Conservation (phyloP, 2,329 filamentous ascomycete species). For the Tolypocladium inflatum region DNA sequence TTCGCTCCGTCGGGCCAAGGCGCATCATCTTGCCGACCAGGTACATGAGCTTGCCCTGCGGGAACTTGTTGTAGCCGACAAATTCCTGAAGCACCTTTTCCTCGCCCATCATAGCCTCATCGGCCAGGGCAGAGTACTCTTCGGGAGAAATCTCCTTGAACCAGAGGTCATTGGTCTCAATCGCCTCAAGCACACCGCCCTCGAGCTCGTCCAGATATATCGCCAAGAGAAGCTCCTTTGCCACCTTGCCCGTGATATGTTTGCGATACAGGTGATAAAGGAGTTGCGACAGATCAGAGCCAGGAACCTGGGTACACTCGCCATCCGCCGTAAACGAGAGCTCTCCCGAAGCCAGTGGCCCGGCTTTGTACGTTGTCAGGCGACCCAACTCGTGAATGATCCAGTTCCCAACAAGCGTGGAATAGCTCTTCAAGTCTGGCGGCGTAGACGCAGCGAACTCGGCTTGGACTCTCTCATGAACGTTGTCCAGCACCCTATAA, state of each 20-base stretch:
- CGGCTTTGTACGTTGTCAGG: constrained; percentile 55
- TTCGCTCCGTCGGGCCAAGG: constrained; percentile 41
- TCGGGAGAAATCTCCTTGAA: constrained; percentile 38
- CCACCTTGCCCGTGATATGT: constrained; percentile 45
- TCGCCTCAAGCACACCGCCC: constrained; percentile 30
- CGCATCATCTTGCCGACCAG: constrained; percentile 51
- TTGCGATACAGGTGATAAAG: constrained; percentile 36
- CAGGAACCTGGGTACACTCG: constrained; percentile 36
- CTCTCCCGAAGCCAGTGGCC: constrained; percentile 50
- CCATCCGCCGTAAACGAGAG: constrained; percentile 33
- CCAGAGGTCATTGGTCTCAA: constrained; percentile 41
- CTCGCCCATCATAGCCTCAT: constrained; percentile 33
- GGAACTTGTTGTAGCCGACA: constrained; percentile 31
- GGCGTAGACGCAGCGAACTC: constrained; percentile 9
- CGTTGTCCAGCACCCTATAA: constrained; percentile 49
- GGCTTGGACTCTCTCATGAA: constrained; percentile 23
- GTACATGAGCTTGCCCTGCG: constrained; percentile 51
- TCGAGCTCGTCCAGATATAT: constrained; percentile 39
- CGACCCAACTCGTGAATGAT: constrained; percentile 69
- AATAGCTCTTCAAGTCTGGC: constrained; percentile 24
- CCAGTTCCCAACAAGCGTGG: constrained; percentile 51
- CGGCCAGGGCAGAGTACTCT: constrained; percentile 40
- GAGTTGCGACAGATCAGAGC: constrained; percentile 38
- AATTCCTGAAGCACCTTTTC: constrained; percentile 38
- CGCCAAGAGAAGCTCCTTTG: constrained; percentile 47